Evolutionary conservation across 2,329 filamentous ascomycete species (phyloP), one percentile per base, ranked within the genome.

Genomic region (Aureobasidium lini): DNA sequence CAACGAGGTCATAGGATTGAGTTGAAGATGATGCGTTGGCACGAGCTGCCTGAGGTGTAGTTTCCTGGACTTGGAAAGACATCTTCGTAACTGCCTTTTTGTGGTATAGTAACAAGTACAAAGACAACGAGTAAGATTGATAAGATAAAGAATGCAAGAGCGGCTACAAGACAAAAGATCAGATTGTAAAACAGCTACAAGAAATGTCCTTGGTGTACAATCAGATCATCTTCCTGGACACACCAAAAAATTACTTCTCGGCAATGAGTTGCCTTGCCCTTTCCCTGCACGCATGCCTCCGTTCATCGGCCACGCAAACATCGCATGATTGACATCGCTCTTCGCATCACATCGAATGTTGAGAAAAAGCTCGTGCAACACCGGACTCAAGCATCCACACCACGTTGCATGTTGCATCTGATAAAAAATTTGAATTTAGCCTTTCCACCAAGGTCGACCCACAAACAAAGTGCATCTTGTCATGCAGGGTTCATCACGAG

Each of bases 1-100:
- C 62, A 16, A 68, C 65, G 31, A 66, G 58, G 42, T 68, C 65
- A 10, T 56, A 56, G 18, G 29, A 36, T 5, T 56, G 52, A 6
- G 7, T 29, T 16, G 52, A 29, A 6, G 40, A 23, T 4, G 52
- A 46, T 9, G 52, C 39, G 46, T 36, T 36, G 52, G 11, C 2
- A 10, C 11, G 16, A 3, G 18, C 6, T 6, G 31, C 40, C 16
- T 37, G 31, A 7, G 40, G 10, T 3, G 31, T 40, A 6, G 52
- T 46, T 11, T 56, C 52, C 15, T 46, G 40, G 15, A 56, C 52
- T 46, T 56, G 52, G 4, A 56, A 37, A 28, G 52, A 56, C 52
- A 56, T 56, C 3, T 4, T 56, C 28, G 8, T 13, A 10, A 28
- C 2, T 29, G 36, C 9, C 23, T 18, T 16, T 1, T 8, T 11